Evolutionary conservation across 2,329 filamentous ascomycete species (phyloP).

Genomic region (Penicillium sp.): DNA sequence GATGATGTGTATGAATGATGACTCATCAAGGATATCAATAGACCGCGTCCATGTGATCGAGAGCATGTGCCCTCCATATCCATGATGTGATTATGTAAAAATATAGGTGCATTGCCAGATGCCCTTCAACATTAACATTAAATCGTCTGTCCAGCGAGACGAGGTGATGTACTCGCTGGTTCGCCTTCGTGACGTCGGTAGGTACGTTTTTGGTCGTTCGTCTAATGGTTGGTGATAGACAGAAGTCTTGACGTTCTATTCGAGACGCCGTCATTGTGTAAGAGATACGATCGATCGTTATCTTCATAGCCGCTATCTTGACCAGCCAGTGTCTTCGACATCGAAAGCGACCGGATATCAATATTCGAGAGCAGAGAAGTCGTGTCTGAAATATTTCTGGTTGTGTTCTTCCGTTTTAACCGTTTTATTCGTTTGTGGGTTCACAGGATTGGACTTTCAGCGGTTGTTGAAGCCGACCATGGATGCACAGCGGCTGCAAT

Average conservation of each 20-base stretch:
- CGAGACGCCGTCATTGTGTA: too few relatives aligned
- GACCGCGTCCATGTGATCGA: neutral
- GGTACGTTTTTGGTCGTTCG: neutral
- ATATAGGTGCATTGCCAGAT: neutral
- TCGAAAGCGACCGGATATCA: too few relatives aligned
- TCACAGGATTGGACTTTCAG: slow-evolving; percentile 22
- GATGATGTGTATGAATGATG: too few relatives aligned
- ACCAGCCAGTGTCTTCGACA: neutral
- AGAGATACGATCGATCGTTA: neutral
- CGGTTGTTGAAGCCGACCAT: slow-evolving; percentile 41
- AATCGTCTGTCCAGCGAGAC: neutral
- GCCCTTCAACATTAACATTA: neutral
- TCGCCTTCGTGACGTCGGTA: neutral
- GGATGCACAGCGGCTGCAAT: slow-evolving; percentile 43
- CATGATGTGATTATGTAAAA: neutral
- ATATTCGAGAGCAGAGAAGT: too few relatives aligned
- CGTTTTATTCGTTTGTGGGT: neutral
- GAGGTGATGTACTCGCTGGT: neutral
- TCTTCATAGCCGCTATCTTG: neutral
- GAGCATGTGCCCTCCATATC: neutral
- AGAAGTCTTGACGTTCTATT: too few relatives aligned
- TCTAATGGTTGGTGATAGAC: too few relatives aligned
- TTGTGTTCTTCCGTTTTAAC: neutral
- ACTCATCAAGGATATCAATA: too few relatives aligned
- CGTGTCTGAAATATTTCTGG: too few relatives aligned